Evolutionary conservation across 805 yeast species (phyloP).

Genomic region (Pichia sporocuriosa): DNA sequence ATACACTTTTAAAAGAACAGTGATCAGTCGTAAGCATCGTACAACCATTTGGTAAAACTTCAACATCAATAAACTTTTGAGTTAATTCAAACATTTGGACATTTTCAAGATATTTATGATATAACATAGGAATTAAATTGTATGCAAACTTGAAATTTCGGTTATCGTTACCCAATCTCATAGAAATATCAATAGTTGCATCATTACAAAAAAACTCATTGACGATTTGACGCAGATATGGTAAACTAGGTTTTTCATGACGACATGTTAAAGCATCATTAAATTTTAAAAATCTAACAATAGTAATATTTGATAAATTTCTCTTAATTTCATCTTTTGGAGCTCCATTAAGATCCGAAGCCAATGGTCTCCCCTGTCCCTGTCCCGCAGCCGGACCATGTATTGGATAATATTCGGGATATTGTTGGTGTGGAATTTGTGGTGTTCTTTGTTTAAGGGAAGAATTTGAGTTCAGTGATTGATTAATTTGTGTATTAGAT

Average conservation of each 20-base stretch:
- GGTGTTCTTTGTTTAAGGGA: too few relatives aligned
- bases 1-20: conserved; percentile 43
- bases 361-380: background rate
- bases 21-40: conserved; percentile 49
- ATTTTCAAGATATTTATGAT: conserved; percentile 46
- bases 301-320: conserved; percentile 41
- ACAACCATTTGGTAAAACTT: conserved; percentile 45
- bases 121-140: conserved; percentile 58
- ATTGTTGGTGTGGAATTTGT: conserved; percentile 16
- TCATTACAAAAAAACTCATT: conserved; percentile 47
- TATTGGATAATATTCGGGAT: conserved; percentile 4
- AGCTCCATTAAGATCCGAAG: conserved; percentile 5
- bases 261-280: conserved; percentile 34
- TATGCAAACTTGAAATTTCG: conserved; percentile 59
- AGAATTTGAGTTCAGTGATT: too few relatives aligned
- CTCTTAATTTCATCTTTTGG: conserved; percentile 23
- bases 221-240: conserved; percentile 45
- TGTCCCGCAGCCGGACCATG: too few relatives aligned
- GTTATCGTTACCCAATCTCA: conserved; percentile 39
- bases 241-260: conserved; percentile 37
- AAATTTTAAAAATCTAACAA: conserved; percentile 43
- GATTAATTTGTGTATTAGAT: too few relatives aligned
- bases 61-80: conserved; percentile 44
- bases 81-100: conserved; percentile 46
- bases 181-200: conserved; percentile 41